Evolutionary conservation across 768 basidiomycete species (phyloP).

Genomic region (Holtermanniella nyarrowii): DNA sequence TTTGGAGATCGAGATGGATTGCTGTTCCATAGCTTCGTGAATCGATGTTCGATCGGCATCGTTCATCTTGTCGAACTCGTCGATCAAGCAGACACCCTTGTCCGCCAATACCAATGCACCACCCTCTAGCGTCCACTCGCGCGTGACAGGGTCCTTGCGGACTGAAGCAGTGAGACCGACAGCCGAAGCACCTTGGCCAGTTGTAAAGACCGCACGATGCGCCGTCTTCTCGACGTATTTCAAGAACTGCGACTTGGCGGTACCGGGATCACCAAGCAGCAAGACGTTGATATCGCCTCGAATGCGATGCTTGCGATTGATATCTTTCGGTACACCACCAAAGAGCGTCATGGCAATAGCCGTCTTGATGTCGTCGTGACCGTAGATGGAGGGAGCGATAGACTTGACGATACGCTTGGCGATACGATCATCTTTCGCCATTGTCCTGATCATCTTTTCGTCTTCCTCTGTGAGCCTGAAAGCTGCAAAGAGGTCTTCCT

Average conservation of each 20-base stretch:
- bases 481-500: conserved; percentile 97
- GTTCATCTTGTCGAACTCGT: conserved; percentile 99
- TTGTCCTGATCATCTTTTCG: conserved; percentile 75
- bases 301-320: conserved; percentile 90
- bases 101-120: conserved; percentile 97
- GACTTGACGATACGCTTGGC: conserved; percentile 96
- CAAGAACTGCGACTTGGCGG: conserved; percentile 96
- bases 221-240: conserved; percentile 99
- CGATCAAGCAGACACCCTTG: conserved; percentile 93
- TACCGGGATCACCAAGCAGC: conserved; percentile 93
- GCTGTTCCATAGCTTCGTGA: conserved; percentile 99
- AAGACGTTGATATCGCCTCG: conserved; percentile 97
- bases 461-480: conserved; percentile 96
- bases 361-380: conserved; percentile 98
- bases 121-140: conserved; percentile 97
- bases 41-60: conserved; percentile 95
- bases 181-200: conserved; percentile 94
- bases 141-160: conserved; percentile 93
- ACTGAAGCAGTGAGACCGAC: conserved; percentile 98
- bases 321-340: conserved; percentile 86
- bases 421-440: conserved; percentile 85
- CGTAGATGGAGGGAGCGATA: conserved; percentile 97
- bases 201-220: conserved; percentile 92
- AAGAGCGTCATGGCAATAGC: conserved; percentile 91
- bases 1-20: conserved; percentile 97